Base-by-base conservation (phyloP, 495 filamentous ascomycete genomes). In the Usnea hakonensis region DNA sequence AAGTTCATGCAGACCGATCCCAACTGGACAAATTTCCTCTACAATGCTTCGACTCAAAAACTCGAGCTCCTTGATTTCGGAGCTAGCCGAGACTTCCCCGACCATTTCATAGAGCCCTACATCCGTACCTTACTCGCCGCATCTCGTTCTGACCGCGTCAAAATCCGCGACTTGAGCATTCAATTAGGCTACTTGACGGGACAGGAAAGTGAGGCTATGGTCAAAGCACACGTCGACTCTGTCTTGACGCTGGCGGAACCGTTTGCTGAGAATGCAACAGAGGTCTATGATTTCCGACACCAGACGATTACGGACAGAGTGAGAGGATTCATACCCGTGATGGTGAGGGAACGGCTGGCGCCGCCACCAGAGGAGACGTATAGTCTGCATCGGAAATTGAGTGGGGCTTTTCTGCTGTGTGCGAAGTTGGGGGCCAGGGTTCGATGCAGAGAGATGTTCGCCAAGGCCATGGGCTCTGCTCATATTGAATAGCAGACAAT, bases 11-110 rank as follows among this genome's bases (percentile, higher is more conserved):
- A 98, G 75, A 97, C 94, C 32, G 94, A 98, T 75, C 94, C 94
- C 23, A 98, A 98, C 78, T 98, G 95, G 94, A 97, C 95, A n/a
- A 98, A 98, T 71, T 98, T 98, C 77, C 78, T 97, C 33, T 97
- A 89, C 78, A 96, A 98, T 71, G 73, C 81, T 0, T 57, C 75
- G 10, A 85, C 83, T 3, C 75, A 85, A 58, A 87, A 84, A 67
- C 84, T 98, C 8, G 92, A 97, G 74, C 85, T 98, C 14, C 85
- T 98, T 55, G 94, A 98, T 73, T 98, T 98, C 70, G 94, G 94
- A 64, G 94, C 94, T 35, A 90, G 88, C 17, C 79, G 94, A 65
- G 95, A 90, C 53, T 98, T 85, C 72, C 91, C 93, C 0, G 74
- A 79, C 44, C 72, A 82, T 10, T 98, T 97, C 74, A 87, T 97